A percentile compares a stretch with the other conserved stretches of the same genome.
Evolutionary conservation across 257 asterid species (phyloP).

Genomic region (Penstemon newberryi): DNA sequence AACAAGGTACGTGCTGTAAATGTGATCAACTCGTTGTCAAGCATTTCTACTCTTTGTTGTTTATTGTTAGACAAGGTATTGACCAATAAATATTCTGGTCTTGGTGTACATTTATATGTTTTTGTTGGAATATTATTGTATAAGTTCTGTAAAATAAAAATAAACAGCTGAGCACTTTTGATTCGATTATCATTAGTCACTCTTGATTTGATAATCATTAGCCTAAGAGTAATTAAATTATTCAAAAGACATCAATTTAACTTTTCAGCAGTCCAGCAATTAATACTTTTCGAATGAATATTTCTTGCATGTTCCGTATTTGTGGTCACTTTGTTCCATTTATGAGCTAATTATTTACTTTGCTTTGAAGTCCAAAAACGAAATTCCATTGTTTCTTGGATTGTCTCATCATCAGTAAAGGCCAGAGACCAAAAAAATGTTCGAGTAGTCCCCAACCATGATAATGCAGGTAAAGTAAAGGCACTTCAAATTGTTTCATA

Average conservation of each 20-base stretch:
- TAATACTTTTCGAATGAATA: not conserved
- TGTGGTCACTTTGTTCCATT: not conserved
- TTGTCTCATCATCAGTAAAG: conserved; percentile 51
- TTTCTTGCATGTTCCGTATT: not conserved
- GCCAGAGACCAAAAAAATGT: conserved; percentile 29
- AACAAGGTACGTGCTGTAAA: conserved; percentile 51
- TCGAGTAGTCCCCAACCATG: conserved; percentile 33
- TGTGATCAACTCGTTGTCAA: conserved; percentile 14
- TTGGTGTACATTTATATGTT: too few species aligned
- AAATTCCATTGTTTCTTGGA: conserved; percentile 81
- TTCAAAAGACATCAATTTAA: not conserved
- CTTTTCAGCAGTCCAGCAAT: not conserved
- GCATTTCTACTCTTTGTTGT: conserved; percentile 7
- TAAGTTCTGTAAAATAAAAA: not conserved
- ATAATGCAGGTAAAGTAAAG: conserved; percentile 38
- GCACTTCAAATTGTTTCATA: not conserved
- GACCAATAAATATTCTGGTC: too few species aligned
- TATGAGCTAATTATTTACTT: conserved; percentile 22
- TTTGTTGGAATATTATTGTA: not conserved
- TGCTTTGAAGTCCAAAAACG: conserved; percentile 54
- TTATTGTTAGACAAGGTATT: conserved; percentile 4
- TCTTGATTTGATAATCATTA: not conserved
- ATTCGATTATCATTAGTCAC: not conserved
- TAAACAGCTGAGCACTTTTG: too few species aligned
- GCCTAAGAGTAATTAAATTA: not conserved